Evolutionary conservation across 441 rosid genomes (phyloP), one percentile per base, ranked within the genome.

Genomic region (Populus hybrid): DNA sequence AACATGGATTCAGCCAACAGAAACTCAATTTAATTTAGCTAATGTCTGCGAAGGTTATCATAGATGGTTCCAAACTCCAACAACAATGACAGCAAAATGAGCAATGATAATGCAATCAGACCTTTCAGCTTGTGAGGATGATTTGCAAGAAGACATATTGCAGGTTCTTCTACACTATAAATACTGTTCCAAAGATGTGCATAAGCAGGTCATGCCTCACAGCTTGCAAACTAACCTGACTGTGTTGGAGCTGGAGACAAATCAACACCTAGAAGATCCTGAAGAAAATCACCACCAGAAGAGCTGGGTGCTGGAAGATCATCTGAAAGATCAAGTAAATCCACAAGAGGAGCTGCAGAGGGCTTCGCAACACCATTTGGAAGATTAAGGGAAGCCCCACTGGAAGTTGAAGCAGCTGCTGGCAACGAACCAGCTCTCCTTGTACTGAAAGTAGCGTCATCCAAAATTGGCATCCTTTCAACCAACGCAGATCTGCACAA

Each of bases 401-500:
- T 70, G 5, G 91, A 85, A 80, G 92, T 78, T 84, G 97, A 88
- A 86, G 75, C 91, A 84, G 92, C 80, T 69, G 91, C 79, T 63
- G 92, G 91, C 82, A 97, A 79, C 75, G 93, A 89, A 78, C 94
- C 91, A 59, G 95, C 88, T 83, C 94, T 92, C 88, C 97, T 88
- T 80, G 89, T 97, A 85, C 90, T 89, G 86, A 93, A 93, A 81
- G 95, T 88, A 84, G 97, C 97, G 87, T 97, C 97, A 87, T 97
- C 99, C 82, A 94, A 80, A 78, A 97, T 95, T 8, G 99, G 99
- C 99, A 94, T 97, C 84, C 99, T 91, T 86, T 97, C 99, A 86
- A 97, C 93, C 84, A 97, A 84, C 2, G 95, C 85, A 82, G 99
- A 86, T 86, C 99, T 97, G 85, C 73, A 87, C 34, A 73, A 78